Percentiles rank a stretch among this genome's conserved stretches.
Conservation (phyloP, 1,284 basidiomycete species). For the Ceratobasidium sp. region DNA sequence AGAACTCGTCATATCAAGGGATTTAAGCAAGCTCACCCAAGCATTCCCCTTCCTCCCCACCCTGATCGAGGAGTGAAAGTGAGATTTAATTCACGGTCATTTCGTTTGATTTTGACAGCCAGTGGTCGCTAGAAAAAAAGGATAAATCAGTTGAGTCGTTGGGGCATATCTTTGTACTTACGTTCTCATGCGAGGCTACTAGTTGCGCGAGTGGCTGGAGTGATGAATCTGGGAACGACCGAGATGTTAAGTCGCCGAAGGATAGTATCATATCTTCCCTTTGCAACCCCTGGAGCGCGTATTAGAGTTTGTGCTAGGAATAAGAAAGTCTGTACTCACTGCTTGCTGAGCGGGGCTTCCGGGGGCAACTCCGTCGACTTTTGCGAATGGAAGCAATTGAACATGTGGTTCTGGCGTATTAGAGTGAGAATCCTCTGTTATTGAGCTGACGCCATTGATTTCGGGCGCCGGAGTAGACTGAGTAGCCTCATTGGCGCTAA, state of each 20-base stretch:
- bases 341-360: slow-evolving; percentile 81
- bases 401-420: slow-evolving; percentile 34
- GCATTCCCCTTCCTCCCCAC: slow-evolving; percentile 81
- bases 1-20: slow-evolving; percentile 49
- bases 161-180: slow-evolving; percentile 55
- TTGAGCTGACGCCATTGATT: slow-evolving; percentile 19
- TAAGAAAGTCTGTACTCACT: slow-evolving; percentile 59
- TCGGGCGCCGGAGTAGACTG: slow-evolving; percentile 53
- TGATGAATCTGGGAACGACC: slow-evolving; percentile 63
- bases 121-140: slow-evolving; percentile 61
- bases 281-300: slow-evolving; percentile 66
- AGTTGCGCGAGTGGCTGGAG: slow-evolving; percentile 75
- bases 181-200: slow-evolving; percentile 79
- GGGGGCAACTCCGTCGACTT: slow-evolving; percentile 79
- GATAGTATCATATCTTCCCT: slow-evolving; percentile 77
- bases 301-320: slow-evolving; percentile 27
- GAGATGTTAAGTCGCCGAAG: slow-evolving; percentile 72
- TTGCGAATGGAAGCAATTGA: slow-evolving; percentile 64
- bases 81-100: slow-evolving; percentile 56
- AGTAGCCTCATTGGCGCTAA: slow-evolving; percentile 53
- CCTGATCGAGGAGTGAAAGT: slow-evolving; percentile 66
- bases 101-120: slow-evolving; percentile 58
- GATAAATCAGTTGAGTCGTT: slow-evolving; percentile 50
- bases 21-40: slow-evolving; percentile 68
- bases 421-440: slow-evolving; percentile 20